These are phyloP conservation scores for Kokia cookei DNA, from an alignment of 441 rosid species.

Conservation along the genomic window DNA sequence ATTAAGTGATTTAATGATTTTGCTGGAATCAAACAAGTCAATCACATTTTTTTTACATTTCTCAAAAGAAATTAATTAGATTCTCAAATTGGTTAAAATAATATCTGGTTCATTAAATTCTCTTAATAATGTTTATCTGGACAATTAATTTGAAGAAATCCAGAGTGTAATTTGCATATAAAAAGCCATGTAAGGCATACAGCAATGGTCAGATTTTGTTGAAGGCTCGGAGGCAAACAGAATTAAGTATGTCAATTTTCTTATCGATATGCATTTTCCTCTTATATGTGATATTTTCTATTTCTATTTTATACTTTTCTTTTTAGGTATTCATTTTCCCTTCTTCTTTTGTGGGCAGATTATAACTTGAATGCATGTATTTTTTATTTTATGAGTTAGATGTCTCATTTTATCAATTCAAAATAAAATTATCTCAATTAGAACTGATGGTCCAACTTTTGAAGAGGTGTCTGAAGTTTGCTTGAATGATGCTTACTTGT, in stretches of 20 bases:
- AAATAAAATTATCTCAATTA: background rate
- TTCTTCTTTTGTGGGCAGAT: background rate
- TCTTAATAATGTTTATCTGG: background rate
- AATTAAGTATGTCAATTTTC: constrained; percentile 4
- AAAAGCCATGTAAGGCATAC: constrained; percentile 7
- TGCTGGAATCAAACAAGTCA: background rate
- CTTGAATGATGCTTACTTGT: background rate
- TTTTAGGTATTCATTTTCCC: background rate
- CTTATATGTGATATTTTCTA: background rate
- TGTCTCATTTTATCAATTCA: background rate
- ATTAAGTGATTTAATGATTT: background rate
- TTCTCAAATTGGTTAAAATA: constrained; percentile 11
- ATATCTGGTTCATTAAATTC: background rate
- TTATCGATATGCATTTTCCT: background rate
- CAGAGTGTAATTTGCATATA: constrained; percentile 9
- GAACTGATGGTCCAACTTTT: background rate
- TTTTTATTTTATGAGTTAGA: background rate
- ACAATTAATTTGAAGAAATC: background rate
- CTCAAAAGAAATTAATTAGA: constrained; percentile 4
- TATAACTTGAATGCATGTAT: background rate
- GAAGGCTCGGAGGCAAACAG: constrained; percentile 1
- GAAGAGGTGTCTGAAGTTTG: background rate
- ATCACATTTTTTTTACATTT: background rate
- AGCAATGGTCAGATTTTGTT: background rate
- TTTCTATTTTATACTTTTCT: background rate